phyloP scores from a whole-genome alignment of 2,329 filamentous ascomycete species.

The Blastomyces silverae region DNA sequence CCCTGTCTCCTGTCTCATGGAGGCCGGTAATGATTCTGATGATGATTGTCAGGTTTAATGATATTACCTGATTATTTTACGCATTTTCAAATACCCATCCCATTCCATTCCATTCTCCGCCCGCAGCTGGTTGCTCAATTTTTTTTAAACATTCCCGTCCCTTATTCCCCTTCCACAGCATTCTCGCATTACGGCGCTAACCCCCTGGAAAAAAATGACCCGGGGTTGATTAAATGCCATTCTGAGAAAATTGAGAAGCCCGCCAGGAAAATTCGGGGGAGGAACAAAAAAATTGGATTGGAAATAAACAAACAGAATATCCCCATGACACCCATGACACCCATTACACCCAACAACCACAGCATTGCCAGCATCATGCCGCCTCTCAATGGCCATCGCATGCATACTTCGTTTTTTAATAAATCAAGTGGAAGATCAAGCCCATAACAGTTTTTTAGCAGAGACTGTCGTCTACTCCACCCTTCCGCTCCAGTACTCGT shows the following conservation, averaged over 20 bases:
- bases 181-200: background rate
- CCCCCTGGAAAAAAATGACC: background rate
- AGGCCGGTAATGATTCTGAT: background rate
- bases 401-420: conserved; percentile 34
- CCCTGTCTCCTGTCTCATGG: background rate
- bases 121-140: background rate
- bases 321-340: no score
- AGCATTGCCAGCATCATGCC: conserved; percentile 35
- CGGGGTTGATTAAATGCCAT: background rate
- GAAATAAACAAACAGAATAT: conserved; percentile 16
- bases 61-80: background rate
- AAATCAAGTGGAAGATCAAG: conserved; percentile 41
- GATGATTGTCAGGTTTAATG: background rate
- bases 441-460: conserved; percentile 45
- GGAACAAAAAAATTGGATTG: conserved; percentile 7
- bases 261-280: background rate
- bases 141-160: background rate
- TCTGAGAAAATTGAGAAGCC: background rate
- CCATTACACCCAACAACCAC: conserved; percentile 24
- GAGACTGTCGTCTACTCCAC: conserved; percentile 45
- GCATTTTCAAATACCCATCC: background rate
- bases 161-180: background rate
- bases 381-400: conserved; percentile 32
- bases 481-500: conserved; percentile 38
- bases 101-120: background rate